These are phyloP conservation scores for Macrolepiota albuminosa DNA, from an alignment of 768 basidiomycete genomes.

Conservation along the genomic window DNA sequence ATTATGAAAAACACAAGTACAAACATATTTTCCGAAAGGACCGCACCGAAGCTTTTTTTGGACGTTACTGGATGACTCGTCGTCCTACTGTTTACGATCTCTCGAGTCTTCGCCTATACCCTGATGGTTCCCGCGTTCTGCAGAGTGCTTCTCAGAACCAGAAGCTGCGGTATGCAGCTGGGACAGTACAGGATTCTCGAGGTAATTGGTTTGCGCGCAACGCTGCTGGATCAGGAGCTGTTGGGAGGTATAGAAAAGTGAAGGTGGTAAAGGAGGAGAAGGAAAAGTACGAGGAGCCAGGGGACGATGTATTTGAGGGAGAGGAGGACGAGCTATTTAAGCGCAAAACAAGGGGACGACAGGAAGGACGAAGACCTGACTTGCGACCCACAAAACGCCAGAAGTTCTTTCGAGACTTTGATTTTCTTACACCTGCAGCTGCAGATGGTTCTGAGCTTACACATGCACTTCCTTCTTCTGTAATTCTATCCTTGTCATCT, in stretches of 20 bases:
- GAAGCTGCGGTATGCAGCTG: slow-evolving; percentile 27
- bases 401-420: slow-evolving; percentile 45
- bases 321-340: slow-evolving; percentile 8
- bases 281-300: slow-evolving; percentile 8
- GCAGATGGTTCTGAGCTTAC: slow-evolving; percentile 3
- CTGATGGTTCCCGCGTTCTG: slow-evolving; percentile 58
- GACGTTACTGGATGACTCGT: slow-evolving; percentile 21
- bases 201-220: slow-evolving; percentile 67
- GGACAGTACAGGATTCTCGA: slow-evolving; percentile 37
- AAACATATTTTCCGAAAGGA: background rate
- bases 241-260: slow-evolving; percentile 28
- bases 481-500: slow-evolving; percentile 23
- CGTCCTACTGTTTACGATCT: slow-evolving; percentile 61
- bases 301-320: slow-evolving; percentile 12
- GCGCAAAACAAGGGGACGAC: slow-evolving; percentile 7
- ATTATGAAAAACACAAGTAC: background rate
- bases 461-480: slow-evolving; percentile 43
- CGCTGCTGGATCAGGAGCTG: slow-evolving; percentile 48
- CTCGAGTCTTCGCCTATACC: slow-evolving; percentile 58
- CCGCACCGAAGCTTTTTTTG: background rate
- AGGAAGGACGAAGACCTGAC: slow-evolving; percentile 15
- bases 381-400: slow-evolving; percentile 33
- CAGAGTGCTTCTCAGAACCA: slow-evolving; percentile 32
- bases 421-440: slow-evolving; percentile 43
- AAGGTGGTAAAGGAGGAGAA: slow-evolving; percentile 7